Conservation (phyloP, 768 basidiomycete species). For the Pulveroboletus ravenelii region DNA sequence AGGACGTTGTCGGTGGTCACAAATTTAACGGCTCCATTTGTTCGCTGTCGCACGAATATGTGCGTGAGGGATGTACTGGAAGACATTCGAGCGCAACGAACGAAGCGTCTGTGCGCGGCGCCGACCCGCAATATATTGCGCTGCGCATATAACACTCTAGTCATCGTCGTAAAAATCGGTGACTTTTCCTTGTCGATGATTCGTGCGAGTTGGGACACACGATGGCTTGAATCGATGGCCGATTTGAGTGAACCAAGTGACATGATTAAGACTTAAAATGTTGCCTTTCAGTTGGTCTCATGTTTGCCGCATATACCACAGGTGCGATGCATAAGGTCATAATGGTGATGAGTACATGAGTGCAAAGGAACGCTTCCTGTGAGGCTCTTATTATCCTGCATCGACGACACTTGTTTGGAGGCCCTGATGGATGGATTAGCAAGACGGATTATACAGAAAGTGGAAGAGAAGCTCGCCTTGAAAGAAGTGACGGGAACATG, state of each 20-base stretch:
- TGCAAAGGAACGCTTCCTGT: slow-evolving; percentile 8
- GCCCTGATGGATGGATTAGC: slow-evolving; percentile 44
- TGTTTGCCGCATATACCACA: slow-evolving; percentile 28
- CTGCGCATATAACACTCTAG: too few species aligned
- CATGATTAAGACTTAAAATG: too few species aligned
- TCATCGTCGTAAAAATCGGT: not conserved
- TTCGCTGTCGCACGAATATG: slow-evolving; percentile 2
- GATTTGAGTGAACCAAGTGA: not conserved
- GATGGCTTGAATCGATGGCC: too few species aligned
- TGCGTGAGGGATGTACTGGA: slow-evolving; percentile 3
- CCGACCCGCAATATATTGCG: not conserved
- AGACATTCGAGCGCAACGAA: not conserved
- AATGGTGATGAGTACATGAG: slow-evolving; percentile 16
- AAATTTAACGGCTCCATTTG: not conserved
- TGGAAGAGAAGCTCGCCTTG: slow-evolving; percentile 57
- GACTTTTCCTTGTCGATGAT: not conserved
- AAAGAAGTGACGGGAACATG: slow-evolving; percentile 73
- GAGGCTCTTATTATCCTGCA: slow-evolving; percentile 51
- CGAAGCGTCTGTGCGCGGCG: not conserved
- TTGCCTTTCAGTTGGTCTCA: slow-evolving; percentile 2
- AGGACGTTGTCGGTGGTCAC: slow-evolving; percentile 1
- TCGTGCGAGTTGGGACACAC: not conserved
- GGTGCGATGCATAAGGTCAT: slow-evolving; percentile 25
- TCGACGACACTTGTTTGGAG: slow-evolving; percentile 82
- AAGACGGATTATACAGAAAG: not conserved